phyloP scores from a whole-genome alignment of 768 basidiomycete species.

The Xerocomus spinulosus region DNA sequence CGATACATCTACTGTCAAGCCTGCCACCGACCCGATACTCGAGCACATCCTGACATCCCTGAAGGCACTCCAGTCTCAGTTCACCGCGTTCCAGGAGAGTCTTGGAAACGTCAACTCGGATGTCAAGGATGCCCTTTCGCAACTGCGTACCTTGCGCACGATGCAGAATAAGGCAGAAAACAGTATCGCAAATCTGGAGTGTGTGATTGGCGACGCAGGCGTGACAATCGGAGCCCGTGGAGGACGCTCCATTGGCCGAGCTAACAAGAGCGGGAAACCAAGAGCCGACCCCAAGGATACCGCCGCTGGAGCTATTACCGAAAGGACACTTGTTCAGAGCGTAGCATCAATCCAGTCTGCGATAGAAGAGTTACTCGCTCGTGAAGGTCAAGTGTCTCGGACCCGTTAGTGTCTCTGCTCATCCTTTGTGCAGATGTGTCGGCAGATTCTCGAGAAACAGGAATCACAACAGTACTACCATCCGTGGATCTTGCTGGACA shows the following conservation, averaged over 20 bases:
- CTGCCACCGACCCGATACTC: neutral
- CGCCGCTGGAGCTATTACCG: neutral
- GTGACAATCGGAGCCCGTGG: neutral
- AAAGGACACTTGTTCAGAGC: conserved; percentile 9
- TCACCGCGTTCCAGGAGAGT: conserved; percentile 9
- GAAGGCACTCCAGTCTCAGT: conserved; percentile 12
- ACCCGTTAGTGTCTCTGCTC: conserved; percentile 7
- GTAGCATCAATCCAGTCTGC: conserved; percentile 19
- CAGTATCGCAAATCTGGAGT: conserved; percentile 11
- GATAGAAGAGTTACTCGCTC: conserved; percentile 17
- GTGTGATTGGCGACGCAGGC: conserved; percentile 7
- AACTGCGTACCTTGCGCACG: conserved; percentile 14
- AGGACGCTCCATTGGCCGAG: neutral
- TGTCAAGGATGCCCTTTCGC: conserved; percentile 12
- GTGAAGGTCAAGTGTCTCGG: neutral
- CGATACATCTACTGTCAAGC: neutral
- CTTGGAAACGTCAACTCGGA: conserved; percentile 8
- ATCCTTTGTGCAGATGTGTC: neutral
- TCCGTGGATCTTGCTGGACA: neutral
- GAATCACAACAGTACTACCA: neutral
- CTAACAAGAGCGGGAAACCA: neutral
- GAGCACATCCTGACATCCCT: conserved; percentile 1
- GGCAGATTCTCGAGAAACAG: neutral
- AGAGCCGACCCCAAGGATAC: neutral
- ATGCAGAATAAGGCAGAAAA: conserved; percentile 10